Evolutionary conservation across 345 rosid genomes (phyloP), one percentile per base, ranked within the genome.

Genomic region (Hirschfeldia incana): DNA sequence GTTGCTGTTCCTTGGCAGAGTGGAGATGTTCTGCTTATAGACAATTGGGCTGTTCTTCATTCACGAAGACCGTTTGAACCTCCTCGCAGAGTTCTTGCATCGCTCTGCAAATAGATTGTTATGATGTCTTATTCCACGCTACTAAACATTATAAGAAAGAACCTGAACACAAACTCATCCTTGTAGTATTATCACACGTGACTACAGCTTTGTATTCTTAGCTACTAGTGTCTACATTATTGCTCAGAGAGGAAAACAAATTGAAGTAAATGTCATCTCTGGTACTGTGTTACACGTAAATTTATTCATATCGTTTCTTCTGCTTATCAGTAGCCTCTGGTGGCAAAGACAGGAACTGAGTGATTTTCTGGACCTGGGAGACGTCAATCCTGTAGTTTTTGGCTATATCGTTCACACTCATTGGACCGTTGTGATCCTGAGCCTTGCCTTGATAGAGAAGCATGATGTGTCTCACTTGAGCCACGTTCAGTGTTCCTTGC

Each of bases 1-100:
- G 86, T 88, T 10, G 89, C 91, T 5, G 67, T 91, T 67, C 99
- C 97, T 2, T 93, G 99, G 97, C 87, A 86, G 87, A 91, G 84
- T 81, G 99, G 98, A 28, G 98, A 92, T 55, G 84, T 92, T 55
- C 36, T 94, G 27, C 76, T 94, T 80, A 73, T 91, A 13, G 97
- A 95, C 66, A 91, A 95, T 76, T 91, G 82, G 98, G 98, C 94
- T 0, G 93, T 88, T 68, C 96, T 91, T 58, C 99, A 92, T 69
- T 85, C 97, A 58, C 87, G 97, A 8, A 84, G 88, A 77, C 78
- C 97, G 0, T 94, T 90, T 49, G 65, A 69, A 32, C 91, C 91
- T n/a, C 99, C 97, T 42, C 91, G 97, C 7, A 88, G 94, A 0
- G 83, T 91, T 5, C 79, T 95, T 11, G 98, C 98, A 73, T 92